Conservation (phyloP, 768 basidiomycete species). For the Lepiota venenata region DNA sequence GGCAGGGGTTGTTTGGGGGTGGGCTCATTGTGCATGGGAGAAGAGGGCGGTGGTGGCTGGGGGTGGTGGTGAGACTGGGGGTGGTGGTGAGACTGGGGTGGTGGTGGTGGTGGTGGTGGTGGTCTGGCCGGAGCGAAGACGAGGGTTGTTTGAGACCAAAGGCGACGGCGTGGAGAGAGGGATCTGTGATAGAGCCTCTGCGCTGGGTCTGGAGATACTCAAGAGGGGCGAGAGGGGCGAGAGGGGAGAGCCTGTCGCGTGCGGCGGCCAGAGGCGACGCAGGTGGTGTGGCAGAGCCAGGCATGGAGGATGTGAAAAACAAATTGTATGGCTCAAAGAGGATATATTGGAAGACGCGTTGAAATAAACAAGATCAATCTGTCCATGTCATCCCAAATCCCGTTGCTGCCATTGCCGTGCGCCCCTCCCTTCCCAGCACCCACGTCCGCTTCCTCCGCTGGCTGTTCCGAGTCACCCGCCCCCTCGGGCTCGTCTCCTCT, state of each 20-base stretch:
- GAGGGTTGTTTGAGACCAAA: slow-evolving; percentile 21
- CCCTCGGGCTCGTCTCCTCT: slow-evolving; percentile 18
- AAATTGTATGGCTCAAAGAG: slow-evolving; percentile 9
- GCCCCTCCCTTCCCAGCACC: slow-evolving; percentile 34
- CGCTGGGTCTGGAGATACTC: slow-evolving; percentile 79
- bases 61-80: too few relatives aligned
- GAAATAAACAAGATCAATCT: slow-evolving; percentile 21
- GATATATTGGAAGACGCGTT: slow-evolving; percentile 16
- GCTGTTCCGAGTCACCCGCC: slow-evolving; percentile 55
- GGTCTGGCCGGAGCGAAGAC: slow-evolving; percentile 10
- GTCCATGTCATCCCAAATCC: slow-evolving; percentile 19
- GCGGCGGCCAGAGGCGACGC: not conserved
- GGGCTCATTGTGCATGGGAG: slow-evolving; percentile 25
- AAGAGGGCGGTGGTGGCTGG: slow-evolving; percentile 26
- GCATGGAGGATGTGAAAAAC: not conserved
- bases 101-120: slow-evolving; percentile 18
- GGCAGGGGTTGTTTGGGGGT: slow-evolving; percentile 27
- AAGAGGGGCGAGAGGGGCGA: slow-evolving; percentile 67
- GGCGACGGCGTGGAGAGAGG: slow-evolving; percentile 64
- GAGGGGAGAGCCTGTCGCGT: slow-evolving; percentile 40
- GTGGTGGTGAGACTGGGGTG: slow-evolving; percentile 17
- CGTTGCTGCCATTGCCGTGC: slow-evolving; percentile 13
- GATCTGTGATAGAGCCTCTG: slow-evolving; percentile 83
- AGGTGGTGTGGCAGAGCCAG: not conserved
- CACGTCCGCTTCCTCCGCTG: slow-evolving; percentile 39